These are phyloP conservation scores for Globisporangium uncinulatum DNA, from an alignment of 352 stramenopile species.

Conservation along the genomic window DNA sequence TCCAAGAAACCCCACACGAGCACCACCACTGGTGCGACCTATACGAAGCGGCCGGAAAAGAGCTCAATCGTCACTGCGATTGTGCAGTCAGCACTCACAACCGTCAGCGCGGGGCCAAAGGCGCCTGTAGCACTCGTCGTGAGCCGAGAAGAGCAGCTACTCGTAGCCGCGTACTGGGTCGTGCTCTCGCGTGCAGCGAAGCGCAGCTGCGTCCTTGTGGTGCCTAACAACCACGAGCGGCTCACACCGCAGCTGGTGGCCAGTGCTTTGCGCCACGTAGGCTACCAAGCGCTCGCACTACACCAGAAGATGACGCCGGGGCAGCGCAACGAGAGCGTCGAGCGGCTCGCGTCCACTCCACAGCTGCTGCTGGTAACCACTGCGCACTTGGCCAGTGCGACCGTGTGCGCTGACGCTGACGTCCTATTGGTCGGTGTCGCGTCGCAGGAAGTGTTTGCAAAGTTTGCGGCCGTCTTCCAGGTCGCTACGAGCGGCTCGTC, in stretches of 20 bases:
- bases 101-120: conserved; percentile 7
- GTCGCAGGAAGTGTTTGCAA: conserved; percentile 14
- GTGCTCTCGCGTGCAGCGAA: conserved; percentile 33
- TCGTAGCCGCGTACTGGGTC: conserved; percentile 56
- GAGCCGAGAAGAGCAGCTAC: conserved; percentile 27
- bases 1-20: conserved; percentile 3
- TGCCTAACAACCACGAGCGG: conserved; percentile 27
- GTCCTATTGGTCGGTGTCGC: conserved; percentile 27
- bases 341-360: conserved; percentile 24
- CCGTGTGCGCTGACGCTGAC: conserved; percentile 23
- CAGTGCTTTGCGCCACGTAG: conserved; percentile 44
- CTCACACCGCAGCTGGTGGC: conserved; percentile 31
- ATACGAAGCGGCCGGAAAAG: conserved; percentile 5
- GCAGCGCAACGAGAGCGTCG: conserved; percentile 47
- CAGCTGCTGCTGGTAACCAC: conserved; percentile 52
- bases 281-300: conserved; percentile 51
- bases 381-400: conserved; percentile 39
- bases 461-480: conserved; percentile 29
- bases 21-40: not conserved
- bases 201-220: conserved; percentile 40
- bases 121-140: conserved; percentile 20
- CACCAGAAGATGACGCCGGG: conserved; percentile 62
- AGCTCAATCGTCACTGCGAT: conserved; percentile 7
- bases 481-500: conserved; percentile 13
- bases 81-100: conserved; percentile 8